These are phyloP conservation scores for Pseudocercospora crystallina DNA, from an alignment of 2,329 filamentous ascomycete species.

Conservation along the genomic window DNA sequence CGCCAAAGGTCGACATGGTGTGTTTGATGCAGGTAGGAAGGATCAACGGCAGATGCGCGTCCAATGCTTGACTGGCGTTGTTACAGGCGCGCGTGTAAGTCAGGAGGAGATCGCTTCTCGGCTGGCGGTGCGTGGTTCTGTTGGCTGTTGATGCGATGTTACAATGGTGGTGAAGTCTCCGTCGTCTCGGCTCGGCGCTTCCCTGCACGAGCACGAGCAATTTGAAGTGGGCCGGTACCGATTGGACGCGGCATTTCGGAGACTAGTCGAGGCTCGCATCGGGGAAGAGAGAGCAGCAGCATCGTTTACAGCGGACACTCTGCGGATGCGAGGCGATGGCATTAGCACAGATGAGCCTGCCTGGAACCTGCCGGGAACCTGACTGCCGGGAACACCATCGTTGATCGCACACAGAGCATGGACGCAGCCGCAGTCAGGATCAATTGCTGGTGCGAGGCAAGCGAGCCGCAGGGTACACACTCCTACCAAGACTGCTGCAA, in stretches of 20 bases:
- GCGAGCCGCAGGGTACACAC: too few relatives aligned
- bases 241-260: constrained; percentile 5
- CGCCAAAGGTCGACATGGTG: constrained; percentile 59
- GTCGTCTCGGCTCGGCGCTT: too few relatives aligned
- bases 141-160: not conserved
- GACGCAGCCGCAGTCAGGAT: not conserved
- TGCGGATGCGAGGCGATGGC: not conserved
- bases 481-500: too few relatives aligned
- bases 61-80: not conserved
- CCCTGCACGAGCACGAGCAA: not conserved
- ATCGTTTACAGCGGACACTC: constrained; percentile 4
- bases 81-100: not conserved
- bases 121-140: not conserved
- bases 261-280: constrained; percentile 4
- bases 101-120: not conserved
- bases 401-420: too few relatives aligned
- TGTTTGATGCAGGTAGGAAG: too few relatives aligned
- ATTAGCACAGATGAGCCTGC: constrained; percentile 7
- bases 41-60: too few relatives aligned
- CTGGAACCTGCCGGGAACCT: not conserved
- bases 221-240: not conserved
- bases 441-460: too few relatives aligned
- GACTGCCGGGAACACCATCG: too few relatives aligned
- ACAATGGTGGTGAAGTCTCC: not conserved
- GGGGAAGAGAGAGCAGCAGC: not conserved